Percentiles rank a stretch among this genome's conserved stretches.
Evolutionary conservation across 257 asterid species (phyloP).

Genomic region (Solanum bulbocastanum): DNA sequence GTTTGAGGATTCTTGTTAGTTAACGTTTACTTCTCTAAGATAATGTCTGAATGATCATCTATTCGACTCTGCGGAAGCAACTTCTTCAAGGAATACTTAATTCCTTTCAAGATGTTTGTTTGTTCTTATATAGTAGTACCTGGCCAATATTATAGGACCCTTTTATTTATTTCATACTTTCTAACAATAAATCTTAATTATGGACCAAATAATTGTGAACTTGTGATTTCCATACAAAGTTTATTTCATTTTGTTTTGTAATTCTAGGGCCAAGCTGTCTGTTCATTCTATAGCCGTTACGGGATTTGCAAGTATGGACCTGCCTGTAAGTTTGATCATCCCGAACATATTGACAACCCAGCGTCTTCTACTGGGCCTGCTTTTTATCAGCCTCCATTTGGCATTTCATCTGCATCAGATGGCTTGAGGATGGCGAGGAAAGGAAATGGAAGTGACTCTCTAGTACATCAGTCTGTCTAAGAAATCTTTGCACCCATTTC

Average conservation of each 20-base stretch:
- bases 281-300: constrained; percentile 62
- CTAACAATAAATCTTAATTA: neutral
- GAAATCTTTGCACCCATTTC: neutral
- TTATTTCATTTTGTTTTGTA: neutral
- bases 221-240: neutral
- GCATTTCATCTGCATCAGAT: neutral
- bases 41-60: neutral
- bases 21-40: neutral
- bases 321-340: constrained; percentile 78
- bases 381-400: constrained; percentile 15
- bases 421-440: constrained; percentile 27
- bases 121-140: neutral
- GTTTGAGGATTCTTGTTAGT: neutral
- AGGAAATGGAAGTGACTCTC: constrained; percentile 33
- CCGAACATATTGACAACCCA: constrained; percentile 25
- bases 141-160: neutral
- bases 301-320: constrained; percentile 96
- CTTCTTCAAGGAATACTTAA: neutral
- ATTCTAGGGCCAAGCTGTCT: constrained; percentile 68
- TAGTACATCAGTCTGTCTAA: constrained; percentile 6
- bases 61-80: neutral
- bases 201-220: neutral
- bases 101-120: neutral
- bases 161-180: neutral
- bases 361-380: neutral